A percentile compares a stretch with the other conserved stretches of the same genome.
phyloP scores from a whole-genome alignment of 73 alveolate genomes.

The Uronychia binucleata region DNA sequence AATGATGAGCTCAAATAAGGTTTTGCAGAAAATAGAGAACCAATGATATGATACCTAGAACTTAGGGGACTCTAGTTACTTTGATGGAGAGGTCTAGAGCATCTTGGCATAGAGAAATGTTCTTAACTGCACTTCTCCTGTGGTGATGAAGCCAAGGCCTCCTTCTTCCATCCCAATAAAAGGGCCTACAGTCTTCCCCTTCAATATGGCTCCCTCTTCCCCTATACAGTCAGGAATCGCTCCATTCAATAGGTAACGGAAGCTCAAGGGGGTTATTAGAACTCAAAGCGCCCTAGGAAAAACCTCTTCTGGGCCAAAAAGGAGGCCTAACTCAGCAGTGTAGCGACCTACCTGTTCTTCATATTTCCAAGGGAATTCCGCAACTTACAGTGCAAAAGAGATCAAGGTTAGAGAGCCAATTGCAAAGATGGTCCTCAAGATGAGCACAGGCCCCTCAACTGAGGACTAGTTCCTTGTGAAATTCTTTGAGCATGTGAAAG shows the following conservation, averaged over 20 bases:
- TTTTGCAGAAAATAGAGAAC: background rate
- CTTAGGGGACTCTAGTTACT: background rate
- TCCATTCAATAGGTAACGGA: no score
- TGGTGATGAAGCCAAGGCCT: background rate
- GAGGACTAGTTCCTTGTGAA: background rate
- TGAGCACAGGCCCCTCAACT: background rate
- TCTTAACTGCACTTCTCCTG: no score
- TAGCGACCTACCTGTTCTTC: background rate
- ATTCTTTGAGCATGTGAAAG: background rate
- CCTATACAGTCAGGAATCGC: no score
- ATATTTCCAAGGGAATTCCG: background rate
- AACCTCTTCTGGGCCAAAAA: no score
- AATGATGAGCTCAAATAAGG: background rate
- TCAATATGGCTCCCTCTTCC: no score
- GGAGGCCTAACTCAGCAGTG: background rate
- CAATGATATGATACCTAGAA: background rate
- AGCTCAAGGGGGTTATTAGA: no score
- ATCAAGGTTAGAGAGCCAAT: background rate
- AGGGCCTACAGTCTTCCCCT: no score
- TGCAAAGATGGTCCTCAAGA: background rate
- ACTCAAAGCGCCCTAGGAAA: no score
- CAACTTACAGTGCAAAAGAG: background rate
- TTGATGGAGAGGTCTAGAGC: background rate
- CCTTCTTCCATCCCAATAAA: background rate
- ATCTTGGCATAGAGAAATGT: background rate